Evolutionary conservation across 495 filamentous ascomycete species (phyloP).

Genomic region (Schizothecium vesticola): DNA sequence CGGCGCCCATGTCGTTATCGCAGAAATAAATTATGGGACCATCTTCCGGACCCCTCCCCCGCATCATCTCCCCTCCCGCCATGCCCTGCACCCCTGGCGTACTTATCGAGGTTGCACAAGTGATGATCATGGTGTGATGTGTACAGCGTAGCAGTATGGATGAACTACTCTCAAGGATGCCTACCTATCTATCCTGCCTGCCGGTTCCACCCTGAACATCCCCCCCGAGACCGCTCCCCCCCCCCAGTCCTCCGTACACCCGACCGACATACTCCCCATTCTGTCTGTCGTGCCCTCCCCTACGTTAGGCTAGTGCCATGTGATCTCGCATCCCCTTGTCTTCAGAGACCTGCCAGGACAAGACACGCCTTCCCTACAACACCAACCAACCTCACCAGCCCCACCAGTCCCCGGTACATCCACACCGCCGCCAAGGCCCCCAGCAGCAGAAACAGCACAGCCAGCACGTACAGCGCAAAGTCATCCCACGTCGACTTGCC

Average conservation of each 20-base stretch:
- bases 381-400: constrained; percentile 5
- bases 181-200: not conserved
- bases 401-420: constrained; percentile 16
- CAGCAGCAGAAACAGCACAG: constrained; percentile 19
- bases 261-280: not conserved
- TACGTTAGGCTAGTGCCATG: not conserved
- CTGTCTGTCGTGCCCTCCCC: not conserved
- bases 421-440: constrained; percentile 12
- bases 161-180: not conserved
- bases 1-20: not conserved
- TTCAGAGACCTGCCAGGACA: constrained; percentile 19
- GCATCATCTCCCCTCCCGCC: not conserved
- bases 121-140: not conserved
- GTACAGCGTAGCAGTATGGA: not conserved
- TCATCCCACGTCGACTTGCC: constrained; percentile 21
- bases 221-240: not conserved
- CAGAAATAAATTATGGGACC: not conserved
- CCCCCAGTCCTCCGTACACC: not conserved
- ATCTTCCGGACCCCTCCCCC: not conserved
- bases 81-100: not conserved
- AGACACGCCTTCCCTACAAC: constrained; percentile 11
- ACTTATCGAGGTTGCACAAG: not conserved
- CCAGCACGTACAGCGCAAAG: constrained; percentile 19
- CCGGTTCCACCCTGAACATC: not conserved
- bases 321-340: not conserved